phyloP scores from a whole-genome alignment of 805 yeast species.

The Ogataea allantospora region DNA sequence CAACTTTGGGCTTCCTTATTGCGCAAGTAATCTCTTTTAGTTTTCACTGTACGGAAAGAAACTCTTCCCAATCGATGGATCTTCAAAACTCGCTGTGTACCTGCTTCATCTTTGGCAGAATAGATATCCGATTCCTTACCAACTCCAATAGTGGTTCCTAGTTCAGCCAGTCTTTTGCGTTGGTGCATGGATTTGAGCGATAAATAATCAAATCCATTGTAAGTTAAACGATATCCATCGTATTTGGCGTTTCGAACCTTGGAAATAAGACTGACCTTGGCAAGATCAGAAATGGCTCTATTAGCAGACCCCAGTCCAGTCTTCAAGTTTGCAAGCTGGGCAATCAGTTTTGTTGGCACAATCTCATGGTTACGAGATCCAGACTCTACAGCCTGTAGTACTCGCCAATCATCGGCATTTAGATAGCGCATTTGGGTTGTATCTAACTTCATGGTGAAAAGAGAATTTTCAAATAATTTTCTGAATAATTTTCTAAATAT shows the following conservation, averaged over 20 bases:
- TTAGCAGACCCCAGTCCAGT: constrained; percentile 69
- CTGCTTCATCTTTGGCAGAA: constrained; percentile 67
- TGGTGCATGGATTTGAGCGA: constrained; percentile 84
- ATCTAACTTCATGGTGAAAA: constrained; percentile 75
- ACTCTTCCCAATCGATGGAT: constrained; percentile 93
- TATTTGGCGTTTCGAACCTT: constrained; percentile 86
- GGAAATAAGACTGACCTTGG: constrained; percentile 77
- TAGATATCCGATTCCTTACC: constrained; percentile 98
- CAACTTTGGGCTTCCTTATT: constrained; percentile 76
- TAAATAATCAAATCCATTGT: constrained; percentile 87
- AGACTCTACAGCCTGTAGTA: constrained; percentile 81
- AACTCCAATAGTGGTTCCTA: constrained; percentile 89
- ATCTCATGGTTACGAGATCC: constrained; percentile 93
- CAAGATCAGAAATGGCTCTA: constrained; percentile 78
- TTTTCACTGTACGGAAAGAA: constrained; percentile 88
- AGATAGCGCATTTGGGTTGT: constrained; percentile 91
- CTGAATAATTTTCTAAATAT: constrained; percentile 4
- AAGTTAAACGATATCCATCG: constrained; percentile 90
- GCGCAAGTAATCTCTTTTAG: constrained; percentile 86
- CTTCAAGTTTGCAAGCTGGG: constrained; percentile 73
- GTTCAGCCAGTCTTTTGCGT: constrained; percentile 67
- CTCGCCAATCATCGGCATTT: constrained; percentile 86
- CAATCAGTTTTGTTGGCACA: constrained; percentile 85
- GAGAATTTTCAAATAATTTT: constrained; percentile 3
- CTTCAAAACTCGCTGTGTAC: constrained; percentile 70